Evolutionary conservation across 345 rosid genomes (phyloP).

Genomic region (Barbarea vulgaris): DNA sequence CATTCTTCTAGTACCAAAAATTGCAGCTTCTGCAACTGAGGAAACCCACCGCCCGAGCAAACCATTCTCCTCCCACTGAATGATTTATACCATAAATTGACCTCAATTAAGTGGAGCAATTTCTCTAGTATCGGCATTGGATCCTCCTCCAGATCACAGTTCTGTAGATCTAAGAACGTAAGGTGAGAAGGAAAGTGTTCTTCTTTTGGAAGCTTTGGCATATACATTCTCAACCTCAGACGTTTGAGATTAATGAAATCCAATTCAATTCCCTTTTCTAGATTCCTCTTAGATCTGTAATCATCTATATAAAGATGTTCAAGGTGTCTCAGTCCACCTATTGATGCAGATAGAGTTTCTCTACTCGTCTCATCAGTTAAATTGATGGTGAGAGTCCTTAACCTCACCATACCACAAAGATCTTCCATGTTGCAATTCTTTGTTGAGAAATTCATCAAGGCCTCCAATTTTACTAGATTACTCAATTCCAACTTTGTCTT

Average conservation of each 20-base stretch:
- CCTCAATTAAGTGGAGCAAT: constrained; percentile 33
- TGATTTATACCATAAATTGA: neutral
- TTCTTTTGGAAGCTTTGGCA: constrained; percentile 21
- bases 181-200: constrained; percentile 37
- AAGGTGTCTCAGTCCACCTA: too few species aligned
- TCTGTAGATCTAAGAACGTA: neutral
- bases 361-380: too few species aligned
- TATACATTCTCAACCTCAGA: constrained; percentile 11
- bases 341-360: too few species aligned
- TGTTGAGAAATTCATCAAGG: too few species aligned
- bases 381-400: too few species aligned
- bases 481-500: too few species aligned
- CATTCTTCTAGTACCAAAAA: accelerated
- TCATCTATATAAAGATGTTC: too few species aligned
- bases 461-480: too few species aligned
- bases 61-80: constrained; percentile 39
- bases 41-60: constrained; percentile 21
- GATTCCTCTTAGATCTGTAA: too few species aligned
- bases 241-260: neutral
- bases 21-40: neutral
- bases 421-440: too few species aligned
- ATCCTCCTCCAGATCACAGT: constrained; percentile 38
- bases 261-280: neutral
- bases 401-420: too few species aligned
- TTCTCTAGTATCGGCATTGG: constrained; percentile 51